Evolutionary conservation across 1,139 yeast genomes (phyloP).

Genomic region (Yamadazyma conglobata): DNA sequence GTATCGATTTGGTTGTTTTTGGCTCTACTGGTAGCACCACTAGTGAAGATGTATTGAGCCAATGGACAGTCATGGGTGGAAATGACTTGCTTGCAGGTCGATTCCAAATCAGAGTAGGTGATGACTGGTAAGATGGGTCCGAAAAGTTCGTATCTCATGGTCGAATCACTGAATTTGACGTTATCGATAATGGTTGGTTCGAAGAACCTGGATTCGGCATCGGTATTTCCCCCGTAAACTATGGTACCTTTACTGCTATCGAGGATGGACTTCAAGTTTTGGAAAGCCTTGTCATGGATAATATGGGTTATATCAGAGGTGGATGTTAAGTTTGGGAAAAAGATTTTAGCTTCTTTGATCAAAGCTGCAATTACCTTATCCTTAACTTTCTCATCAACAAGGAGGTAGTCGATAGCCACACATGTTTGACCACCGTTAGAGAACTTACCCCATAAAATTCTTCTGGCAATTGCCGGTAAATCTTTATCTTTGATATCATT

Average conservation of each 20-base stretch:
- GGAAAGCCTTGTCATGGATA: conserved; percentile 57
- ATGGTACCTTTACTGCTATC: conserved; percentile 54
- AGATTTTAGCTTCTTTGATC: conserved; percentile 34
- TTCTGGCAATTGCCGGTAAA: conserved; percentile 53
- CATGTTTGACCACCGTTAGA: conserved; percentile 89
- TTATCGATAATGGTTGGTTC: conserved; percentile 73
- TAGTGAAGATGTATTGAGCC: conserved; percentile 74
- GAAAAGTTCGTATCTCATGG: conserved; percentile 77
- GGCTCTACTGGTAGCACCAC: conserved; percentile 28
- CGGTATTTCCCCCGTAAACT: conserved; percentile 54
- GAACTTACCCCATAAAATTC: conserved; percentile 77
- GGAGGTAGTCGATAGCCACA: conserved; percentile 79
- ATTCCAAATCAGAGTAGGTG: conserved; percentile 45
- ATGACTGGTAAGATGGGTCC: conserved; percentile 84
- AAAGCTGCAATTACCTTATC: conserved; percentile 50
- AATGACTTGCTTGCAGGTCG: conserved; percentile 47
- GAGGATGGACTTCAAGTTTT: conserved; percentile 46
- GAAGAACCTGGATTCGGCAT: conserved; percentile 47
- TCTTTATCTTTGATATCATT: conserved; percentile 43
- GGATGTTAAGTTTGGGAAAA: conserved; percentile 27
- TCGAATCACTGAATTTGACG: conserved; percentile 61
- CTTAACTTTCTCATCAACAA: conserved; percentile 59
- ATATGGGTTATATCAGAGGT: conserved; percentile 57
- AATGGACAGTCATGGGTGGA: conserved; percentile 77
- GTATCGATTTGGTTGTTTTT: conserved; percentile 48